Evolutionary conservation across 306 rosid genomes (phyloP).

Genomic region (Cyamopsis tetragonoloba): DNA sequence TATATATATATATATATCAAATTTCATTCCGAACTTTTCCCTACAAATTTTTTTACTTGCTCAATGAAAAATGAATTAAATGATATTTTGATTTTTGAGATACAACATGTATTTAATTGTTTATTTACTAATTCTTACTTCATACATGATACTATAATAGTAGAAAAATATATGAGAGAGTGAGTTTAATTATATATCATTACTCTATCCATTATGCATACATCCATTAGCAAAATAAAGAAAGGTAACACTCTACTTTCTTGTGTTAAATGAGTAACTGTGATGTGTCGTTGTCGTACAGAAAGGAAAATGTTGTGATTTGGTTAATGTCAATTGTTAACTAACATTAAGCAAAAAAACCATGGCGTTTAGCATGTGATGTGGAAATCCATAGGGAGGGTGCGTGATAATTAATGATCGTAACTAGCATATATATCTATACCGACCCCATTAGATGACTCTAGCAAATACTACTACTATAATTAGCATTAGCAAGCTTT

Average conservation of each 20-base stretch:
- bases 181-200: too few relatives aligned
- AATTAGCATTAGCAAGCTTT: not conserved
- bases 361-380: constrained; percentile 8
- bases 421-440: not conserved
- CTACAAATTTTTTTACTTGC: too few relatives aligned
- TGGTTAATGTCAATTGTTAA: not conserved
- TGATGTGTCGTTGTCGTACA: not conserved
- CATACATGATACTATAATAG: too few relatives aligned
- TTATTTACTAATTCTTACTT: too few relatives aligned
- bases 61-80: too few relatives aligned
- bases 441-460: not conserved
- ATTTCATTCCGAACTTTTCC: too few relatives aligned
- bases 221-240: not conserved
- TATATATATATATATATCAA: too few relatives aligned
- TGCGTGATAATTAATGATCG: not conserved
- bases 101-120: too few relatives aligned
- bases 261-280: not conserved
- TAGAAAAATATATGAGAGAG: too few relatives aligned
- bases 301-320: not conserved
- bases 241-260: not conserved
- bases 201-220: not conserved
- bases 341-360: not conserved
- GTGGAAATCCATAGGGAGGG: not conserved
- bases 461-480: too few relatives aligned
- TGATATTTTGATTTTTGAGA: too few relatives aligned